These are phyloP conservation scores for Tympanopsis confertula DNA, from an alignment of 2,329 filamentous ascomycete species.

Conservation along the genomic window DNA sequence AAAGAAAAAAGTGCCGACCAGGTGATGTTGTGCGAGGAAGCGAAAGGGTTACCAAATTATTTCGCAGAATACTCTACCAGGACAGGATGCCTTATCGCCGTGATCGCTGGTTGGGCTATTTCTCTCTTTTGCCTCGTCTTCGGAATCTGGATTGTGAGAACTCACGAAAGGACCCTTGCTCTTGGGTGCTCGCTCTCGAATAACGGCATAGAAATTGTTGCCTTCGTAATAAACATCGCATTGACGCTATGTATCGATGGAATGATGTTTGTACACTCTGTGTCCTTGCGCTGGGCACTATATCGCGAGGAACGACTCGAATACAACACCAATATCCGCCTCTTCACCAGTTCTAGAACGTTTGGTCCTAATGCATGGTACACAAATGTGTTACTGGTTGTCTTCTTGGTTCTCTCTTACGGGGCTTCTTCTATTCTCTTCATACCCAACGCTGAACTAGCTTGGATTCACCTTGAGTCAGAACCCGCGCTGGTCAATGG, in stretches of 20 bases:
- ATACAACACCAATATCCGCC: conserved; percentile 9
- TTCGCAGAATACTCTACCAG: background rate
- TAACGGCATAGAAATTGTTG: background rate
- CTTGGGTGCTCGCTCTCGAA: background rate
- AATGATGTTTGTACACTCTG: background rate
- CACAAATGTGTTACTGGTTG: conserved; percentile 4
- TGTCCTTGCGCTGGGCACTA: background rate
- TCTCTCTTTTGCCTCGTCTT: background rate
- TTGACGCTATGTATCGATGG: background rate
- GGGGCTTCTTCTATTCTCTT: background rate
- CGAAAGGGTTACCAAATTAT: background rate
- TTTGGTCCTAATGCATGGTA: conserved; percentile 7
- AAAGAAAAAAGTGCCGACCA: too few relatives aligned
- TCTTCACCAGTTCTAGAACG: conserved; percentile 6
- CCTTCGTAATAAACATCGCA: background rate
- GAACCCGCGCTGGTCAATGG: conserved; percentile 1
- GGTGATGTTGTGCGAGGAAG: too few relatives aligned
- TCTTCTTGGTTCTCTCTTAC: background rate
- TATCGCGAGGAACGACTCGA: conserved; percentile 6
- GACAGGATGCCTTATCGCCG: background rate
- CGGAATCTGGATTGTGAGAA: background rate
- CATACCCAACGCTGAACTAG: background rate
- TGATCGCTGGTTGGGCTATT: background rate
- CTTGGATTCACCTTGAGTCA: background rate
- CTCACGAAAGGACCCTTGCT: background rate